phyloP scores from a whole-genome alignment of 2,329 filamentous ascomycete species.

The Epichloe typhina region DNA sequence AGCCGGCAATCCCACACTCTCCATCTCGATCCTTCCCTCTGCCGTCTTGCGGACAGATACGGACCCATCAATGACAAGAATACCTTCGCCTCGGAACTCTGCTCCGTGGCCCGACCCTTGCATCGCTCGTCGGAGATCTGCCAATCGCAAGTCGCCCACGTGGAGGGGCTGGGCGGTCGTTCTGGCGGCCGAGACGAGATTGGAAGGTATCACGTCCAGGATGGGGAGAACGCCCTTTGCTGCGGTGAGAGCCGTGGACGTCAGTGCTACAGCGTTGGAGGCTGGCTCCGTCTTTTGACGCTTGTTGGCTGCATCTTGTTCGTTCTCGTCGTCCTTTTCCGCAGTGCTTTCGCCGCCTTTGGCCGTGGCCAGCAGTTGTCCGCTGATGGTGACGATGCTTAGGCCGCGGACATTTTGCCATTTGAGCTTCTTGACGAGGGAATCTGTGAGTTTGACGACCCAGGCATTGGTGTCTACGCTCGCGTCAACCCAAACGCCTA shows the following conservation, averaged over 20 bases:
- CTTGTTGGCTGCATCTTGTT: constrained; percentile 34
- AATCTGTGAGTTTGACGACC: constrained; percentile 80
- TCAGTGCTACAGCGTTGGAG: constrained; percentile 10
- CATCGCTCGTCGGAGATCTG: constrained; percentile 77
- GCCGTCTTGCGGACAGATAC: constrained; percentile 83
- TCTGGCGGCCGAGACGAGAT: constrained; percentile 57
- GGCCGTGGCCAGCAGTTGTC: constrained; percentile 41
- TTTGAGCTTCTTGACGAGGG: constrained; percentile 71
- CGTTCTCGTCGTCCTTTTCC: constrained; percentile 28
- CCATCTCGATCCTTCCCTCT: constrained; percentile 78
- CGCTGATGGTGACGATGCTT: constrained; percentile 86
- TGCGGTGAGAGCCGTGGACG: constrained; percentile 7
- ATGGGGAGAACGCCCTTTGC: constrained; percentile 26
- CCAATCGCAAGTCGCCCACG: constrained; percentile 82
- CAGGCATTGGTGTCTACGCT: constrained; percentile 97
- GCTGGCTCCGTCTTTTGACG: constrained; percentile 32
- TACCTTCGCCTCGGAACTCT: constrained; percentile 89
- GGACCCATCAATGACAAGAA: constrained; percentile 72
- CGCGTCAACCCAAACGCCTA: constrained; percentile 68
- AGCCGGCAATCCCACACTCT: constrained; percentile 49
- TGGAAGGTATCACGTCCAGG: constrained; percentile 41
- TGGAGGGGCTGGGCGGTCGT: constrained; percentile 79
- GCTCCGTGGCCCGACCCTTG: constrained; percentile 70
- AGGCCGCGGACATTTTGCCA: constrained; percentile 91
- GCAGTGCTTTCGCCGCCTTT: constrained; percentile 25